Evolutionary conservation across 768 basidiomycete species (phyloP), one percentile per base, ranked within the genome.

Genomic region (Gelatoporia subvermispora): DNA sequence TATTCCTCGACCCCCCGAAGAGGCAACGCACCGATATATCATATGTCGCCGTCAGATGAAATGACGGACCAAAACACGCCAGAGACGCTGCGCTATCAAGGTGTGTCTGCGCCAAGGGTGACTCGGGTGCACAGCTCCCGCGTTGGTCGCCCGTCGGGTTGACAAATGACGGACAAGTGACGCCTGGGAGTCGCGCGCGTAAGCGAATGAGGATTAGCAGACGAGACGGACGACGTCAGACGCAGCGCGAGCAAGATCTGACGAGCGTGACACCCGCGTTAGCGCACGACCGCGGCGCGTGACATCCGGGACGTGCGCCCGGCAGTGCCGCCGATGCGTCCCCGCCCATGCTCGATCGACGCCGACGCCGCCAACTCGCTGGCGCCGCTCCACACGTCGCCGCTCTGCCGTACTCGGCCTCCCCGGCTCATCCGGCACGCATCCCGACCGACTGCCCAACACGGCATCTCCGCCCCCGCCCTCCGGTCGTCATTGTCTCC

Each of bases 321-420:
- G 38, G 18, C 36, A 39, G 41, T 45, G 47, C 35, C 41, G 41
- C 10, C 31, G 45, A 22, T 23, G 41, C 43, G 46, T 50, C 51
- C 56, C 51, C 52, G 49, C 48, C 47, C 47, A 48, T 47, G 46
- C 48, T 36, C 51, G 48, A 56, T 48, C 54, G 50, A 48, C 37
- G 48, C 45, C 48, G 45, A 23, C 9, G 28, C 28, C 13, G 28
- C 28, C 28, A 31, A 13, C 28, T 45, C 41, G 20, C 16, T n/a
- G 45, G 34, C 52, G 36, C 52, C 52, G 51, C 43, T 43, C 48
- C 50, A 50, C 51, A 39, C 43, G 28, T 47, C 55, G 55, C 49
- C 49, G 23, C 40, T 43, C 47, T 37, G 10, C 54, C 54, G 54
- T 40, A 51, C 43, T 18, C 43, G 28, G 28, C 28, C 28, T 5